Evolutionary conservation across 768 basidiomycete genomes (phyloP).

Genomic region (Rhizopogon roseolus): DNA sequence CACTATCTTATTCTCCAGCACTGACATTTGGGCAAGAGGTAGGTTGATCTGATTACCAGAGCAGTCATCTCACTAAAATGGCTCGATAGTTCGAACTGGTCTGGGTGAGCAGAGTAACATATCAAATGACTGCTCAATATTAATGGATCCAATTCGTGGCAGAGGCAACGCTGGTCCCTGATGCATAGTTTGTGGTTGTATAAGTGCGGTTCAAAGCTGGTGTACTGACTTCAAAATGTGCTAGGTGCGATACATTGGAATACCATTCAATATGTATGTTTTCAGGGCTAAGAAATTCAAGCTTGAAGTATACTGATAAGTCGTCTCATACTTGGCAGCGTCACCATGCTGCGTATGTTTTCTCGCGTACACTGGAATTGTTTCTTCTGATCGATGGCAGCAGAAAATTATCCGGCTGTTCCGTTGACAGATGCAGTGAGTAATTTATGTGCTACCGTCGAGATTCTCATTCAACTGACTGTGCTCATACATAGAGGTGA

Average conservation of each 20-base stretch:
- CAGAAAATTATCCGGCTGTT: not conserved
- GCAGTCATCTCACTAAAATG: not conserved
- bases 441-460: not conserved
- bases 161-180: not conserved
- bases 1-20: too few relatives aligned
- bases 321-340: not conserved
- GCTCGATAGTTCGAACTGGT: not conserved
- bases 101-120: not conserved
- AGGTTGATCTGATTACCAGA: too few relatives aligned
- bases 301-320: not conserved
- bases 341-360: too few relatives aligned
- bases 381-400: too few relatives aligned
- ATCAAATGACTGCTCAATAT: not conserved
- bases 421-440: not conserved
- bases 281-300: too few relatives aligned
- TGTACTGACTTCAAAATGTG: too few relatives aligned
- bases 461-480: not conserved
- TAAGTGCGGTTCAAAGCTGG: too few relatives aligned
- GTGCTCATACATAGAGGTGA: not conserved
- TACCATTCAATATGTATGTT: not conserved
- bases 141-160: not conserved
- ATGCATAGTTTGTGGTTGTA: not conserved
- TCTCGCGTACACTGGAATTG: too few relatives aligned
- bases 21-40: too few relatives aligned
- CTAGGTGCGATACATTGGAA: not conserved